Conservation (phyloP, 2,329 filamentous ascomycete genomes). For the Alternaria longipes region DNA sequence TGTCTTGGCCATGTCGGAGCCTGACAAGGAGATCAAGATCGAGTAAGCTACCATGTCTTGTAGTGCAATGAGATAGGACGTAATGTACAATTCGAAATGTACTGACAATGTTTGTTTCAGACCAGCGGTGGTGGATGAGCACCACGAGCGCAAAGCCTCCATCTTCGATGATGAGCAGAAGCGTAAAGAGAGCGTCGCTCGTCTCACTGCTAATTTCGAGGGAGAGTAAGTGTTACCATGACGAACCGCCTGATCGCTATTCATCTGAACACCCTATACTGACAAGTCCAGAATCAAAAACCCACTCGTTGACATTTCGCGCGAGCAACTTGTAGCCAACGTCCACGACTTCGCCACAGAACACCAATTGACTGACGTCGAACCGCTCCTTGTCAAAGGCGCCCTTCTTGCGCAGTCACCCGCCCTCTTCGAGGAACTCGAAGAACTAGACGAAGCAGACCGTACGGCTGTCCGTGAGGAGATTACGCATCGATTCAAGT, state of each 20-base stretch:
- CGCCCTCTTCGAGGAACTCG: slow-evolving; percentile 67
- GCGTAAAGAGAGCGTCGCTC: slow-evolving; percentile 35
- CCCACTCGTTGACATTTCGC: slow-evolving; percentile 65
- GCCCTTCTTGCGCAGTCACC: slow-evolving; percentile 79
- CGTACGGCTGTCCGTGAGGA: slow-evolving; percentile 68
- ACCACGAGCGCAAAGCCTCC: slow-evolving; percentile 35
- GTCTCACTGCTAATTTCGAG: slow-evolving; percentile 40
- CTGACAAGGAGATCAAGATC: slow-evolving; percentile 29
- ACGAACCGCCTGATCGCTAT: background rate
- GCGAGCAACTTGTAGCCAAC: slow-evolving; percentile 61
- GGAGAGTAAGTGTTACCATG: slow-evolving; percentile 42
- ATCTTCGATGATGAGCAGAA: slow-evolving; percentile 33
- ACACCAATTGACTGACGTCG: slow-evolving; percentile 66
- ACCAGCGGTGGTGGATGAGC: slow-evolving; percentile 20
- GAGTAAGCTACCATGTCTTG: slow-evolving; percentile 19
- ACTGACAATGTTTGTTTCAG: slow-evolving; percentile 21
- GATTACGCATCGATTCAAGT: slow-evolving; percentile 68
- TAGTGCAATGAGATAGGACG: background rate
- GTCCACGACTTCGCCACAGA: slow-evolving; percentile 69
- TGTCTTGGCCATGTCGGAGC: slow-evolving; percentile 17
- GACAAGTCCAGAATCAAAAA: slow-evolving; percentile 61
- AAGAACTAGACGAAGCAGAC: slow-evolving; percentile 69
- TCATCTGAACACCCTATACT: background rate
- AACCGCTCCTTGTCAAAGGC: slow-evolving; percentile 62
- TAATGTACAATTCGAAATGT: background rate